phyloP scores from a whole-genome alignment of 441 rosid species.

The Bocquillonia castaneifolia region DNA sequence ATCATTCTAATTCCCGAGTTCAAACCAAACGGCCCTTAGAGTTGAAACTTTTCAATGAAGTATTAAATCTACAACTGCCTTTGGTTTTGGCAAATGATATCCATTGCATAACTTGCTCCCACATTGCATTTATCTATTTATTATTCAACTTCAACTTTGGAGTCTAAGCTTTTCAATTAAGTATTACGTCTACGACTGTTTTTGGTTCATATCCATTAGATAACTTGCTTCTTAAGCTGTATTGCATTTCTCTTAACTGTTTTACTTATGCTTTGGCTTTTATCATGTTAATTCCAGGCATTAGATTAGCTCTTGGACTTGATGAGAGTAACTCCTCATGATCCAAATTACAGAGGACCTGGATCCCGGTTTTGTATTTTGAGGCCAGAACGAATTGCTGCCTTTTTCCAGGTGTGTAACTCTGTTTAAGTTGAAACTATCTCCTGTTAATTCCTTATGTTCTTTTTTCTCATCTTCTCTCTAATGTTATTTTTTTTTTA shows the following conservation, averaged over 20 bases:
- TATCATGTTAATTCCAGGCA: constrained; percentile 41
- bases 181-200: background rate
- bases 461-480: too few relatives aligned
- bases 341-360: constrained; percentile 87
- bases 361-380: constrained; percentile 93
- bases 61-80: background rate
- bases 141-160: background rate
- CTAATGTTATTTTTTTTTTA: too few relatives aligned
- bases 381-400: constrained; percentile 88
- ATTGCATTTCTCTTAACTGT: background rate
- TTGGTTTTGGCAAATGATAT: background rate
- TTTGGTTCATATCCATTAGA: too few relatives aligned
- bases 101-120: too few relatives aligned
- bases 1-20: too few relatives aligned
- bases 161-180: background rate
- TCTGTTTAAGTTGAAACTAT: constrained; percentile 1
- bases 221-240: background rate
- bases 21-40: too few relatives aligned
- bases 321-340: constrained; percentile 99
- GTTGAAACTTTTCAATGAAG: background rate
- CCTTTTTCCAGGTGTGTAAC: constrained; percentile 78
- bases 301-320: constrained; percentile 95
- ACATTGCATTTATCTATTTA: too few relatives aligned
- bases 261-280: constrained; percentile 10
- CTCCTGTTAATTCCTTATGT: constrained; percentile 15